Conservation (phyloP, 192 early-diverging fungal species). For the Umbelopsis sp. region DNA sequence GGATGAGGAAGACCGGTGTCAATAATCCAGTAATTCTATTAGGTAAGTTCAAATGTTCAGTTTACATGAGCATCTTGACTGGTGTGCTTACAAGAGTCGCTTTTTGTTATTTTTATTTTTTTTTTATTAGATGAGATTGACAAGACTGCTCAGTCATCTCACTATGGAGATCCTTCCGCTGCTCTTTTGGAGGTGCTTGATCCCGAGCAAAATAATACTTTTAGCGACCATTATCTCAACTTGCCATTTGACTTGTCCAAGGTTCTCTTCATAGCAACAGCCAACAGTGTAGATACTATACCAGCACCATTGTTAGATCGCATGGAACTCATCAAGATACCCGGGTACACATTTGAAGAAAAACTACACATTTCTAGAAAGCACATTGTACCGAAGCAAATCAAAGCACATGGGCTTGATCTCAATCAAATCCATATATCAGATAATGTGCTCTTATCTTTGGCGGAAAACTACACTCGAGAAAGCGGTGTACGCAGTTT, state of each 20-base stretch:
- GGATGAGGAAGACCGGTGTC: slow-evolving; percentile 64
- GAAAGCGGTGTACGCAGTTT: slow-evolving; percentile 81
- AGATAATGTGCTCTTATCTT: slow-evolving; percentile 57
- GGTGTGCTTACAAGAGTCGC: not conserved
- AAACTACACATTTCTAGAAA: slow-evolving; percentile 76
- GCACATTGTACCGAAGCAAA: slow-evolving; percentile 79
- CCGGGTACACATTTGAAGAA: slow-evolving; percentile 85
- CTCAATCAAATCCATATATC: slow-evolving; percentile 50
- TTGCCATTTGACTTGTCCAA: slow-evolving; percentile 63
- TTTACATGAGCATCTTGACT: not conserved
- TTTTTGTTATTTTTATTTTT: not conserved
- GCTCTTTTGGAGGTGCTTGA: slow-evolving; percentile 87
- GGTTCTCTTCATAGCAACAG: slow-evolving; percentile 85
- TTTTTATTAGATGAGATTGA: slow-evolving; percentile 75
- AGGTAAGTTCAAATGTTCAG: slow-evolving; percentile 44
- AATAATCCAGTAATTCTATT: slow-evolving; percentile 82
- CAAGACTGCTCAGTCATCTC: slow-evolving; percentile 67
- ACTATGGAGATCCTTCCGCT: slow-evolving; percentile 77
- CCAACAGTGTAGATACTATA: slow-evolving; percentile 78
- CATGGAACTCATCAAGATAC: slow-evolving; percentile 79
- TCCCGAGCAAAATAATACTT: slow-evolving; percentile 83
- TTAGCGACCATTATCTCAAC: slow-evolving; percentile 83
- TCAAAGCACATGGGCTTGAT: slow-evolving; percentile 62
- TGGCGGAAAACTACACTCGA: slow-evolving; percentile 74
- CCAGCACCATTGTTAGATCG: slow-evolving; percentile 79